Evolutionary conservation across 164 flowering plant genomes (phyloP).

Genomic region (Aristolochia contorta): DNA sequence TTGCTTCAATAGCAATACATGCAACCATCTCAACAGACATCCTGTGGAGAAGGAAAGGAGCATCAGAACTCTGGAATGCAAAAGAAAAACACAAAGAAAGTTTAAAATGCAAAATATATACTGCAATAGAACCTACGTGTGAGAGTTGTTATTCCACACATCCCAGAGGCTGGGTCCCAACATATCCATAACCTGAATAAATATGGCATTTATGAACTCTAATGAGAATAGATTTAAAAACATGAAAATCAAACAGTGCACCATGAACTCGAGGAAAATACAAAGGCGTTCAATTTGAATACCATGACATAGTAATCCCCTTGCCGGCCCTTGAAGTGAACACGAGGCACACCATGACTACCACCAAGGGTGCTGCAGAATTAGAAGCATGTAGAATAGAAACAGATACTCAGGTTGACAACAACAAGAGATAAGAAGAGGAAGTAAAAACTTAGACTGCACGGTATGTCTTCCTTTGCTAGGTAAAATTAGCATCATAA

Average conservation of each 20-base stretch:
- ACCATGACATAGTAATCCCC: conserved; percentile 88
- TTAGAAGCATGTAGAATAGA: conserved; percentile 8
- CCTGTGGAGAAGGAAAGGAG: not conserved
- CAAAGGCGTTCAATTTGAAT: conserved; percentile 6
- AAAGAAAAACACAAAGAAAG: too few species aligned
- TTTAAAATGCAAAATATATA: not conserved
- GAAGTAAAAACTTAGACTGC: not conserved
- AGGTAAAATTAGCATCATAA: too few species aligned
- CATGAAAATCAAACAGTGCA: not conserved
- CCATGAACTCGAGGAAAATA: not conserved
- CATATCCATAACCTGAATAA: conserved; percentile 99
- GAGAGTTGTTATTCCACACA: conserved; percentile 71
- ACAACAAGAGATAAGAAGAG: not conserved
- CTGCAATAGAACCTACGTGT: conserved; percentile 5
- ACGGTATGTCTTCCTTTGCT: too few species aligned
- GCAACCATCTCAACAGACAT: conserved; percentile 19
- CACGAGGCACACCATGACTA: conserved; percentile 80
- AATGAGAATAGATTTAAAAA: not conserved
- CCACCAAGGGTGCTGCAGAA: conserved; percentile 65
- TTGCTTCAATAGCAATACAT: conserved; percentile 17
- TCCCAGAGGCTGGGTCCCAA: conserved; percentile 97
- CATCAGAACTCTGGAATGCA: too few species aligned
- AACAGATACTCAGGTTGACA: conserved; percentile 2
- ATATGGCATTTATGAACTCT: conserved; percentile 14
- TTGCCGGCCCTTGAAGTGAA: conserved; percentile 77